These are phyloP conservation scores for Penicillium sp. DNA, from an alignment of 2,329 filamentous ascomycete genomes.

Conservation along the genomic window DNA sequence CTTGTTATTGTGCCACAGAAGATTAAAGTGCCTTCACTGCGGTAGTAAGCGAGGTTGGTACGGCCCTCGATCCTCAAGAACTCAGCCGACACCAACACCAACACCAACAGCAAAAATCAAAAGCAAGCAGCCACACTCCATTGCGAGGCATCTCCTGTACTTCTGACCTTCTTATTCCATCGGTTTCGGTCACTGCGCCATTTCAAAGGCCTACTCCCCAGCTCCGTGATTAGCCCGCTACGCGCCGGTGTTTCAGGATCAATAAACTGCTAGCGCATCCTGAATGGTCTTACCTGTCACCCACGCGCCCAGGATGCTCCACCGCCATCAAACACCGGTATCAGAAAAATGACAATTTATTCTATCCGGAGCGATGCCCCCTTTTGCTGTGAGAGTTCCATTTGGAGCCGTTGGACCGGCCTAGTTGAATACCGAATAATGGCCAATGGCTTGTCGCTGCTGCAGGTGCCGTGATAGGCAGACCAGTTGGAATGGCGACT, in stretches of 20 bases:
- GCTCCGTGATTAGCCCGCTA: constrained; percentile 15
- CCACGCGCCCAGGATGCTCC: constrained; percentile 12
- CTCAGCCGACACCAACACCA: neutral
- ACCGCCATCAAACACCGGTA: constrained; percentile 15
- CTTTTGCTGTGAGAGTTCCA: constrained; percentile 11
- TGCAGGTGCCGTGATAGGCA: constrained; percentile 14
- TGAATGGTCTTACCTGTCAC: constrained; percentile 7
- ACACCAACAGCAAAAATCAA: neutral
- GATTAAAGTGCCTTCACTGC: no score
- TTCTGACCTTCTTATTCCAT: neutral
- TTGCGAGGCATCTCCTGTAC: neutral
- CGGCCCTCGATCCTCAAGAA: no score
- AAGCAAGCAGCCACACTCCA: neutral
- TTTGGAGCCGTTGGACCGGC: constrained; percentile 1
- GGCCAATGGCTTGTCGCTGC: constrained; percentile 9
- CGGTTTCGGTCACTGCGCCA: neutral
- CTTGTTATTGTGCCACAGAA: neutral
- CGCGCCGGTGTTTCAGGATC: constrained; percentile 21
- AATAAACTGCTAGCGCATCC: neutral
- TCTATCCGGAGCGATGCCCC: constrained; percentile 5
- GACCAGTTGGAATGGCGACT: neutral
- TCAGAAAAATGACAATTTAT: constrained; percentile 18
- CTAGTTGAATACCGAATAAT: constrained; percentile 8
- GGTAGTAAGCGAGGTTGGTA: no score
- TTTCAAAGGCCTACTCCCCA: neutral